phyloP scores from a whole-genome alignment of 345 rosid species.

The Sisymbrium altissimum region DNA sequence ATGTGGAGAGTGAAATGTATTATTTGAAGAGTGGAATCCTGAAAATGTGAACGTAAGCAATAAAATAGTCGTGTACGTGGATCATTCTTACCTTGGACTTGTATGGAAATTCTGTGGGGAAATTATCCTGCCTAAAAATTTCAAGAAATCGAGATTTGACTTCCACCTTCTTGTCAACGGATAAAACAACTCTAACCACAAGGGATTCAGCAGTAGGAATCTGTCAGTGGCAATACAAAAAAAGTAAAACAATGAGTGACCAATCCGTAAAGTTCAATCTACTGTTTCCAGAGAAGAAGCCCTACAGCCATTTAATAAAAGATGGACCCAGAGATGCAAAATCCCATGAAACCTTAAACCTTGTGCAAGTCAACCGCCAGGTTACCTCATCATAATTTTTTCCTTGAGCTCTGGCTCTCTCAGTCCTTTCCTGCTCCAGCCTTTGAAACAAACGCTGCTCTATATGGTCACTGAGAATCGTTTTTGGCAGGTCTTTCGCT shows the following conservation, averaged over 20 bases:
- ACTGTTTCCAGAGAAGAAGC: conserved; percentile 7
- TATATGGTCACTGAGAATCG: conserved; percentile 93
- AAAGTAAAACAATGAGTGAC: not conserved
- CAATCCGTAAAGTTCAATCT: conserved; percentile 10
- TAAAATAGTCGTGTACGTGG: not conserved
- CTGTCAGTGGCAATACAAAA: conserved; percentile 42
- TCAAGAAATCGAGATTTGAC: conserved; percentile 96
- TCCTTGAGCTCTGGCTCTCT: conserved; percentile 77
- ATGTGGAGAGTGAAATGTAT: conserved; percentile 6
- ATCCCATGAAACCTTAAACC: conserved; percentile 5
- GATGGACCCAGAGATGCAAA: conserved; percentile 1
- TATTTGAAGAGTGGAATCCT: conserved; percentile 3
- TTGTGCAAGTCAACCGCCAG: conserved; percentile 6
- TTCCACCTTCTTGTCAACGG: conserved; percentile 97
- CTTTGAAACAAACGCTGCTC: conserved; percentile 75
- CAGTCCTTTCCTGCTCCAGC: conserved; percentile 75
- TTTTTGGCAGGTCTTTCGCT: conserved; percentile 94
- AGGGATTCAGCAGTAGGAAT: conserved; percentile 94
- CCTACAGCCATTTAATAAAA: not conserved
- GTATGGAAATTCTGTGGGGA: conserved; percentile 84
- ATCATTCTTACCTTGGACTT: conserved; percentile 77
- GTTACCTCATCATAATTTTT: conserved; percentile 88
- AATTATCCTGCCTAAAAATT: conserved; percentile 83
- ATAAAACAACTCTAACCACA: conserved; percentile 95
- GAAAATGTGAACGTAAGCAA: conserved; percentile 1